A percentile compares a stretch with the other conserved stretches of the same genome.
phyloP scores from a whole-genome alignment of 176 grass and related monocot species.

The Oryza rufipogon region DNA sequence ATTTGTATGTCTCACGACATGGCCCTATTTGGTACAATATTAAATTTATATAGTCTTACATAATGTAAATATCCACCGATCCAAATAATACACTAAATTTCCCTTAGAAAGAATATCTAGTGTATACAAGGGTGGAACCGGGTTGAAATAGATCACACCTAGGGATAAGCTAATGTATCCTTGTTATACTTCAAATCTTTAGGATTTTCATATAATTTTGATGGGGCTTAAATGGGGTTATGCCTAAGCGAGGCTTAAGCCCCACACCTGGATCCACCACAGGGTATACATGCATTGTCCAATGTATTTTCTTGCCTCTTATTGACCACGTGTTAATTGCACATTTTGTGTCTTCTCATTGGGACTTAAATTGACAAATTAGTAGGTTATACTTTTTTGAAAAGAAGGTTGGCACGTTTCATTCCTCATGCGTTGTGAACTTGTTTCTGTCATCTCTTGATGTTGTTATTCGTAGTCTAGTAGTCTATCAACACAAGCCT shows the following conservation, averaged over 20 bases:
- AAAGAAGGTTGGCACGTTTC: background rate
- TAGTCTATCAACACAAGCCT: background rate
- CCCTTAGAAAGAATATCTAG: background rate
- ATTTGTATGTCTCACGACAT: constrained; percentile 14
- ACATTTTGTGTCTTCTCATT: background rate
- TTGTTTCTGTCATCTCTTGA: background rate
- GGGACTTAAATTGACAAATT: background rate
- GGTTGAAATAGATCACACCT: background rate
- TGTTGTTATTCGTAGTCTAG: background rate
- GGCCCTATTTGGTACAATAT: background rate
- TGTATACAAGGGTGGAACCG: background rate
- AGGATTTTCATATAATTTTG: background rate
- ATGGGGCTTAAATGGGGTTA: background rate
- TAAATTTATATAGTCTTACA: background rate
- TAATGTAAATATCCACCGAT: background rate
- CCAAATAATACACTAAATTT: background rate
- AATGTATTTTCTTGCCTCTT: background rate
- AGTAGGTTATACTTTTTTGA: background rate
- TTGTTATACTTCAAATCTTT: background rate
- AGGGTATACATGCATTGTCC: background rate
- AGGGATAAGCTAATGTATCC: background rate
- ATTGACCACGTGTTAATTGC: background rate
- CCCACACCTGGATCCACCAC: background rate
- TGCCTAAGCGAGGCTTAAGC: too few relatives aligned
- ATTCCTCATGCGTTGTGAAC: background rate